Evolutionary conservation across 805 yeast genomes (phyloP).

Genomic region (Kodamaea nitidulidarum): DNA sequence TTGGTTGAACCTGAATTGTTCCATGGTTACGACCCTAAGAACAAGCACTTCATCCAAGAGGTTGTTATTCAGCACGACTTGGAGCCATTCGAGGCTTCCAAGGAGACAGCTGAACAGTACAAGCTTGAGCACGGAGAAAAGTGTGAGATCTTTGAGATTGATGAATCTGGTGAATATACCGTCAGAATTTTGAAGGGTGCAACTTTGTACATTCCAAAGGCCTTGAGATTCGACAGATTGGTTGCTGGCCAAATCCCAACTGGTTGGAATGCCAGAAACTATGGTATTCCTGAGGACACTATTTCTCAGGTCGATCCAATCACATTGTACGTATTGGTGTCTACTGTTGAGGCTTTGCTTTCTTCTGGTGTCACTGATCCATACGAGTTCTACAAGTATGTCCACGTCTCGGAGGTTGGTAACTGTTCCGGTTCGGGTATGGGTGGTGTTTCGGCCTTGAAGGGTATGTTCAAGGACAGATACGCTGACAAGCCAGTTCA

Average conservation of each 20-base stretch:
- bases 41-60: conserved; percentile 92
- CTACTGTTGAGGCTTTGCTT: conserved; percentile 92
- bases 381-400: conserved; percentile 96
- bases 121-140: conserved; percentile 89
- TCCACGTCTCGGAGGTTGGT: conserved; percentile 97
- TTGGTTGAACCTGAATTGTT: conserved; percentile 93
- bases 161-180: conserved; percentile 87
- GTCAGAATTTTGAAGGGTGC: conserved; percentile 93
- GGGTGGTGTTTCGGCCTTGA: conserved; percentile 98
- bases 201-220: conserved; percentile 84
- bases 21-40: conserved; percentile 89
- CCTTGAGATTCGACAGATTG: conserved; percentile 67
- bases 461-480: conserved; percentile 97
- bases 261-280: conserved; percentile 94
- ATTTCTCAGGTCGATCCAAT: conserved; percentile 94
- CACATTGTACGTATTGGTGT: conserved; percentile 86
- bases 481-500: conserved; percentile 91
- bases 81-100: conserved; percentile 92
- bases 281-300: conserved; percentile 93
- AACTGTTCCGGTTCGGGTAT: conserved; percentile 99
- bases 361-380: conserved; percentile 97
- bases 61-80: conserved; percentile 94
- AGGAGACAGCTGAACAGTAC: conserved; percentile 93
- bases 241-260: conserved; percentile 95
- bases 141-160: conserved; percentile 86